Evolutionary conservation across 2,329 filamentous ascomycete species (phyloP), one percentile per base, ranked within the genome.

Genomic region (Colletotrichum spaethianum): DNA sequence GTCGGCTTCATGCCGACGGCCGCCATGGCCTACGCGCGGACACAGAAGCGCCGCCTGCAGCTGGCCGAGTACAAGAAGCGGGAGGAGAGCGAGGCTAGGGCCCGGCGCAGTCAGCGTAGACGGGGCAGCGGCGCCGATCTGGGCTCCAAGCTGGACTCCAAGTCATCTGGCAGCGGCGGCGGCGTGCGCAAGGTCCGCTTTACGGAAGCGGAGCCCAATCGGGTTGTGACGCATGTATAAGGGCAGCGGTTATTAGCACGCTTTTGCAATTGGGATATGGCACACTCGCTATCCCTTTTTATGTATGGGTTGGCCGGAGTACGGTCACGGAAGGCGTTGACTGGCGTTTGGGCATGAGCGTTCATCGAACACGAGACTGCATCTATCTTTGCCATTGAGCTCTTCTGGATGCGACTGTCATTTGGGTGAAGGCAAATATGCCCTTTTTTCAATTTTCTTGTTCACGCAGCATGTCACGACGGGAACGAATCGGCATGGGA

Each of bases 1-100:
- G 89, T 93, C 72, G 91, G 91, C 0, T 93, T 92, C 81, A 89
- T 86, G 75, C 90, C 91, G 2, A 92, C 90, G 0, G 85, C 90
- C 7, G 89, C 89, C 26, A 83, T 91, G 55, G 90, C 90, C 8
- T 86, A 89, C 68, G 86, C 87, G 5, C 85, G 90, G 23, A 83
- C 86, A 2, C 84, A 88, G 79, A 90, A 88, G 77, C 84, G 90
- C 50, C 85, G 85, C 68, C 87, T 90, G 78, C 91, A 92, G 79
- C 85, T 93, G 76, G 86, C 86, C 12, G 90, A 91, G 56, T 93
- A 92, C 78, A 86, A 83, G 74, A 89, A 86, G 75, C 85, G 90
- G 28, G 89, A 92, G 76, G 89, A 90, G 76, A 85, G 83, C 59
- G 89, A 93, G 68, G 90, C 90, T 4, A 83, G 91, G 60, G 86